A percentile compares a stretch with the other conserved stretches of the same genome.
Conservation (phyloP, 176 grass and related monocot genomes). For the Chloris gayana region DNA sequence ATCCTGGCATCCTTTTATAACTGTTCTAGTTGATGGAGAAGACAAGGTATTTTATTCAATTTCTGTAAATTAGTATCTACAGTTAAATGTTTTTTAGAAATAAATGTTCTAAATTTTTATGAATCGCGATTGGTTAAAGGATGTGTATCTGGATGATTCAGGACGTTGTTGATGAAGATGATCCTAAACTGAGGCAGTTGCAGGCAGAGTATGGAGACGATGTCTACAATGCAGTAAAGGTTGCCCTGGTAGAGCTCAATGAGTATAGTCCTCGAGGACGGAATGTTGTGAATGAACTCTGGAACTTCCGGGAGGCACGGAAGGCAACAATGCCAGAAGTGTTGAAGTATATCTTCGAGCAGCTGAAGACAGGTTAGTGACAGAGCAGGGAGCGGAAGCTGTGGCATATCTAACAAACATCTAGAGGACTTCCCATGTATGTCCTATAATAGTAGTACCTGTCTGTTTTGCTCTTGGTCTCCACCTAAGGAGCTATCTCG, state of each 20-base stretch:
- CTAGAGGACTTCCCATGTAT: not conserved
- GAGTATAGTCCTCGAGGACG: slow-evolving; percentile 13
- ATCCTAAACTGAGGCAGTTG: slow-evolving; percentile 41
- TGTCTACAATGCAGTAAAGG: slow-evolving; percentile 21
- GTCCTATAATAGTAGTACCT: not conserved
- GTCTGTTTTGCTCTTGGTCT: not conserved
- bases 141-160: slow-evolving; percentile 2
- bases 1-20: slow-evolving; percentile 50
- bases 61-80: slow-evolving; percentile 2
- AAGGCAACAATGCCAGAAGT: slow-evolving; percentile 19
- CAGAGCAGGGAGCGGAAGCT: not conserved
- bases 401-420: not conserved
- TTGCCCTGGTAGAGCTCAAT: slow-evolving; percentile 26
- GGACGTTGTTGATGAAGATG: slow-evolving; percentile 34
- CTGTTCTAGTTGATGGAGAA: slow-evolving; percentile 38
- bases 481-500: not conserved
- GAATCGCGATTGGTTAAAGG: not conserved
- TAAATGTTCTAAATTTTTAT: slow-evolving; percentile 18
- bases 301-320: slow-evolving; percentile 20
- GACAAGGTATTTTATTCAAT: slow-evolving; percentile 25
- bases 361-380: slow-evolving; percentile 2
- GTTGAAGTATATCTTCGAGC: slow-evolving; percentile 4
- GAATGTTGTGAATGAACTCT: slow-evolving; percentile 21
- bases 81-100: not conserved
- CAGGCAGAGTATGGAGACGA: not conserved